Percentiles rank a stretch among this genome's conserved stretches.
These are phyloP conservation scores for Ceratocystis diversiconidia DNA, from an alignment of 2,329 filamentous ascomycete genomes.

Conservation along the genomic window DNA sequence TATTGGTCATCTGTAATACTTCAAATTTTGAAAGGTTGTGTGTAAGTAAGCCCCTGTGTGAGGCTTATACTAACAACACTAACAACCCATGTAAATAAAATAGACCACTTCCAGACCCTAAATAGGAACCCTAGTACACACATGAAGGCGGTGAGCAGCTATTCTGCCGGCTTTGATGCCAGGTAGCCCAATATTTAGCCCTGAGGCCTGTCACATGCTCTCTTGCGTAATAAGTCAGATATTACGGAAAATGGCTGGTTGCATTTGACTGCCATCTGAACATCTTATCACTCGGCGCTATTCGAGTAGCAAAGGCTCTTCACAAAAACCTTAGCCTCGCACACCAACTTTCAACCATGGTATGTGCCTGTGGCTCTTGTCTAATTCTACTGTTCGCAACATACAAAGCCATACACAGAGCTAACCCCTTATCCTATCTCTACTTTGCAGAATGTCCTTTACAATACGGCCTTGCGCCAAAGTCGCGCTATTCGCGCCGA, in stretches of 20 bases:
- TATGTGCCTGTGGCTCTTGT: not conserved
- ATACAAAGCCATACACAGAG: not conserved
- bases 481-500: slow-evolving; percentile 66
- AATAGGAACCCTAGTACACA: not conserved
- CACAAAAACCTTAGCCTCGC: not conserved
- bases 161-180: slow-evolving; percentile 12
- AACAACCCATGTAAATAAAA: too few relatives aligned
- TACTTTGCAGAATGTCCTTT: slow-evolving; percentile 50
- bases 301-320: not conserved
- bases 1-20: too few relatives aligned
- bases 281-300: not conserved
- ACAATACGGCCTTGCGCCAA: slow-evolving; percentile 76
- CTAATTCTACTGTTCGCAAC: not conserved
- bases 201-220: not conserved
- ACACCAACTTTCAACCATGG: not conserved
- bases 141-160: slow-evolving; percentile 13
- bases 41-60: too few relatives aligned
- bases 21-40: too few relatives aligned
- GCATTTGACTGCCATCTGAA: slow-evolving; percentile 1
- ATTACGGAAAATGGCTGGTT: not conserved
- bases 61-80: too few relatives aligned
- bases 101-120: too few relatives aligned
- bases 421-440: not conserved
- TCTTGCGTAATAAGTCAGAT: not conserved
- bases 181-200: slow-evolving; percentile 7